Evolutionary conservation across 306 rosid species (phyloP).

Genomic region (Castanea crenata): DNA sequence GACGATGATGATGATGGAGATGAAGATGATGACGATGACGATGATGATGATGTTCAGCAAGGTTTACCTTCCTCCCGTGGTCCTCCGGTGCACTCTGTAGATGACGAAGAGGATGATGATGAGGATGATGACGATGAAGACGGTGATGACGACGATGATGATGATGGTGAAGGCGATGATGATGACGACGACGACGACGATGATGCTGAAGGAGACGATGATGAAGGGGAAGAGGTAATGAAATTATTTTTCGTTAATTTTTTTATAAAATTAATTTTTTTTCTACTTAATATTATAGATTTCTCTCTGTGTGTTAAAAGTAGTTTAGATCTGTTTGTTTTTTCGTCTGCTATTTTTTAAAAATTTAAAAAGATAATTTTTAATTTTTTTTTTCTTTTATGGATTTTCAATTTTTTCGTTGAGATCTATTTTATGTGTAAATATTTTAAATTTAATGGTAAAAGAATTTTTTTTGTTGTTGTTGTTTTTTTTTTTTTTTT

Average conservation of each 20-base stretch:
- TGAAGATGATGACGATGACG: conserved; percentile 32
- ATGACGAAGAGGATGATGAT: conserved; percentile 43
- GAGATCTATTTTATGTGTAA: too few species aligned
- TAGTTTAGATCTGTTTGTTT: not conserved
- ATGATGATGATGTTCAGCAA: conserved; percentile 38
- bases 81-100: conserved; percentile 36
- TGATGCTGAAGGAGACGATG: conserved; percentile 39
- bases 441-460: too few species aligned
- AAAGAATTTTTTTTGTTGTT: too few species aligned
- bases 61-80: conserved; percentile 47
- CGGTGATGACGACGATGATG: conserved; percentile 26
- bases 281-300: not conserved
- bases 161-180: conserved; percentile 29
- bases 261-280: not conserved
- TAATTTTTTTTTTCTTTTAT: too few species aligned
- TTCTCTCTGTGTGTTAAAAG: not conserved
- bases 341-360: not conserved
- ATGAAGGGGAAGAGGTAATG: conserved; percentile 24
- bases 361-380: not conserved
- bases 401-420: not conserved
- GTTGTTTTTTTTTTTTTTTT: too few species aligned
- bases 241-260: not conserved
- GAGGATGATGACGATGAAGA: conserved; percentile 38
- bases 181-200: conserved; percentile 52
- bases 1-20: conserved; percentile 34